Evolutionary conservation across 805 yeast genomes (phyloP).

Genomic region (Citeromyces nyonsensis): DNA sequence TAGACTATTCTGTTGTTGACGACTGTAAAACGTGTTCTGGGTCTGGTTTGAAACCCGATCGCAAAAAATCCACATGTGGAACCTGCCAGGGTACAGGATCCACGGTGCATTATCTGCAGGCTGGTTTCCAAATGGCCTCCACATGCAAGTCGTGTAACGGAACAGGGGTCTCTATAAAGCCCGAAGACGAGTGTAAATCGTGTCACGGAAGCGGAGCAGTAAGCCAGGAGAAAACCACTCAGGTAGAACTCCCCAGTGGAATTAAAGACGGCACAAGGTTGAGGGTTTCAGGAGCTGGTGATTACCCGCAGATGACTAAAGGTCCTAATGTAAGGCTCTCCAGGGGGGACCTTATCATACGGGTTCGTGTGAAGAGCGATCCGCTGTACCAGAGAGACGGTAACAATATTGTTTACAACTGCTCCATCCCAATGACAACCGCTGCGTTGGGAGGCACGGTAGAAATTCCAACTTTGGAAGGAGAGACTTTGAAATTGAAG

Average conservation of each 20-base stretch:
- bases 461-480: constrained; percentile 77
- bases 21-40: constrained; percentile 74
- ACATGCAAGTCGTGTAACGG: constrained; percentile 86
- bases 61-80: constrained; percentile 62
- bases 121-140: constrained; percentile 95
- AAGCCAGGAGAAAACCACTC: constrained; percentile 51
- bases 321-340: constrained; percentile 52
- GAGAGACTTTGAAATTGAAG: constrained; percentile 57
- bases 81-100: constrained; percentile 92
- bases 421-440: constrained; percentile 79
- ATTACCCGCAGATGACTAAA: constrained; percentile 65
- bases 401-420: constrained; percentile 46
- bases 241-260: constrained; percentile 80
- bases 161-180: constrained; percentile 62
- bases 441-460: constrained; percentile 92
- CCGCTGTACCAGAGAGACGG: constrained; percentile 51
- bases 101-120: constrained; percentile 62
- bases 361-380: constrained; percentile 69
- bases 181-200: constrained; percentile 51
- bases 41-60: constrained; percentile 68
- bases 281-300: constrained; percentile 81
- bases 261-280: constrained; percentile 75
- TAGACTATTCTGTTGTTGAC: constrained; percentile 61
- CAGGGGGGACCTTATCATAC: constrained; percentile 80
- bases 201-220: constrained; percentile 89